Conservation (phyloP, 306 rosid genomes). For the Ammopiptanthus mongolicus region DNA sequence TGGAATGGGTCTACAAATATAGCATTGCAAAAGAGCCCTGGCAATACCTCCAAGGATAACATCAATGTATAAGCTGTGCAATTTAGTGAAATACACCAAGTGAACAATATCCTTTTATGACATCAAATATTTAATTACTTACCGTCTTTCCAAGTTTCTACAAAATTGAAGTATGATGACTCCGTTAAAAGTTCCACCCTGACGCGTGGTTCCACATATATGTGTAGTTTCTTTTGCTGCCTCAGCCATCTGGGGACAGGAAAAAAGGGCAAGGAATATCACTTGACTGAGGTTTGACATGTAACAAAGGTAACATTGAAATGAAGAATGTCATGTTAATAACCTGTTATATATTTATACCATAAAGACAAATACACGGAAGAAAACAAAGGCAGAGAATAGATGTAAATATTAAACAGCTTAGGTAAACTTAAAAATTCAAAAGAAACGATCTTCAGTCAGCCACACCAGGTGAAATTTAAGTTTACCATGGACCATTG, state of each 20-base stretch:
- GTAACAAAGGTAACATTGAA: not conserved
- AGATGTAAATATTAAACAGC: slow-evolving; percentile 1
- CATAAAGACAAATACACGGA: not conserved
- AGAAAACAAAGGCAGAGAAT: not conserved
- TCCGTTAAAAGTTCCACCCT: slow-evolving; percentile 65
- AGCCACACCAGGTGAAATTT: not conserved
- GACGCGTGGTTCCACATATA: slow-evolving; percentile 88
- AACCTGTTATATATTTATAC: not conserved
- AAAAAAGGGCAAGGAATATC: slow-evolving; percentile 6
- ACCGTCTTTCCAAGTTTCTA: slow-evolving; percentile 89
- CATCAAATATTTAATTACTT: slow-evolving; percentile 33
- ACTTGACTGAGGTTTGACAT: not conserved
- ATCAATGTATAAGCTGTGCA: slow-evolving; percentile 1
- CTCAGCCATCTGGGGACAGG: slow-evolving; percentile 71
- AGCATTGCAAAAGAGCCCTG: not conserved
- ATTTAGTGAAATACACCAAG: not conserved
- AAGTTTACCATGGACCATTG: not conserved
- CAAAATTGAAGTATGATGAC: slow-evolving; percentile 69
- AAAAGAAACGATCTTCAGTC: slow-evolving; percentile 6
- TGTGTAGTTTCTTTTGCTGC: slow-evolving; percentile 57
- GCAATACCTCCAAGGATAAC: not conserved
- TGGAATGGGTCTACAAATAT: slow-evolving; percentile 12
- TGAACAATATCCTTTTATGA: not conserved
- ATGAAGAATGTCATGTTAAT: not conserved
- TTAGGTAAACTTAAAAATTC: not conserved